phyloP scores from a whole-genome alignment of 2,329 filamentous ascomycete species.

The Didymella keratinophila region DNA sequence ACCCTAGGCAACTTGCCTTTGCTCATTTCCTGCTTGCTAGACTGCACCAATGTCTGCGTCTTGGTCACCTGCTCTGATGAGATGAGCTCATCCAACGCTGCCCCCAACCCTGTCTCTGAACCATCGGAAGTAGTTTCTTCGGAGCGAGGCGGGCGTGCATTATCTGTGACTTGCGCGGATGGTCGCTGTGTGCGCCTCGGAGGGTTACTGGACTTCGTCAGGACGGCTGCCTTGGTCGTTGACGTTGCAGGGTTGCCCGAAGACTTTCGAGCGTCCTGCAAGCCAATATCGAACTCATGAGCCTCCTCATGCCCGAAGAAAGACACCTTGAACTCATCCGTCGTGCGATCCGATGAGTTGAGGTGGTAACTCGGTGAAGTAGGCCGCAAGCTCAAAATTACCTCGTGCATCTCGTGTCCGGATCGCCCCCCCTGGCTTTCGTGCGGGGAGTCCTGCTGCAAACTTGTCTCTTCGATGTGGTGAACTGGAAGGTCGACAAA shows the following conservation, averaged over 20 bases:
- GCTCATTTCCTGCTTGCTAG: background rate
- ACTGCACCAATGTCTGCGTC: background rate
- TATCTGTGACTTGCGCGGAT: background rate
- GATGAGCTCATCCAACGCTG: background rate
- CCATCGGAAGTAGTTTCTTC: background rate
- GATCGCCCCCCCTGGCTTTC: constrained; percentile 19
- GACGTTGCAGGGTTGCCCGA: background rate
- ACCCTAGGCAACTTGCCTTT: constrained; percentile 31
- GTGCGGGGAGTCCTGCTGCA: constrained; percentile 15
- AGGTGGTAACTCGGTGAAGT: constrained; percentile 33
- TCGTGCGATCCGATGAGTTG: constrained; percentile 29
- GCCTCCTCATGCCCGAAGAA: constrained; percentile 32
- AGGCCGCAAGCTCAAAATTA: constrained; percentile 1
- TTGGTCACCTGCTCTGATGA: background rate
- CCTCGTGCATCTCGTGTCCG: constrained; percentile 15
- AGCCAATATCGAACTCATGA: constrained; percentile 25
- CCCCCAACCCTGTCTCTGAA: background rate
- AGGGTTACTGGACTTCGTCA: background rate
- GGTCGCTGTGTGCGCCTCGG: background rate
- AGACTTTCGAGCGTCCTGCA: constrained; percentile 7
- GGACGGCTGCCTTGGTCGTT: background rate
- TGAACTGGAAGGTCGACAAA: constrained; percentile 43
- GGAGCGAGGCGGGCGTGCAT: background rate
- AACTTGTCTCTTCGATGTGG: constrained; percentile 25
- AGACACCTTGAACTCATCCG: constrained; percentile 32